Conservation (phyloP, 163 green algal genomes). For the Chlamydomonas reinhardtii region DNA sequence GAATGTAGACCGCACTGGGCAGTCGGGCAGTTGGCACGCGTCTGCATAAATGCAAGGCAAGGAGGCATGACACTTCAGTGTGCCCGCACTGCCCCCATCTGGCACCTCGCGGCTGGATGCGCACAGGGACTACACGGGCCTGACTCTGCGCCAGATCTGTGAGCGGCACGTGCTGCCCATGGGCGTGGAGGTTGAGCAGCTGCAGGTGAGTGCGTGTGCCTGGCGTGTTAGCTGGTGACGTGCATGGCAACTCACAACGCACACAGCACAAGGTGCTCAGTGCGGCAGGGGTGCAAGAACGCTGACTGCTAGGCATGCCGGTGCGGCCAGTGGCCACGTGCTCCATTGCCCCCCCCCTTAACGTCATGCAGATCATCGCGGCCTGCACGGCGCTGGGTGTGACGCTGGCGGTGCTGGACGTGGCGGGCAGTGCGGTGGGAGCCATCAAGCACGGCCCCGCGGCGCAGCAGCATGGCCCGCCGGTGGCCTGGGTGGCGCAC, state of each 20-base stretch:
- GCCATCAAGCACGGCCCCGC: constrained; percentile 42
- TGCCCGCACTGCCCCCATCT: no score
- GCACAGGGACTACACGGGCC: constrained; percentile 50
- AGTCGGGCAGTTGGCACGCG: no score
- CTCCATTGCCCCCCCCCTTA: no score
- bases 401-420: constrained; percentile 37
- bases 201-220: constrained; percentile 74
- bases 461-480: not conserved
- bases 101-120: no score
- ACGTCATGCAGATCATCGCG: constrained; percentile 35
- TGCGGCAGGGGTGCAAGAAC: no score
- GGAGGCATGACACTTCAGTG: no score
- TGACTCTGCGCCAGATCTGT: constrained; percentile 80
- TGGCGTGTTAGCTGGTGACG: no score
- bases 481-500: constrained; percentile 42
- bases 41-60: no score
- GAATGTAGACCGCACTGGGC: not conserved
- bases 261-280: not conserved
- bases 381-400: constrained; percentile 23
- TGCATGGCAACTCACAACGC: no score
- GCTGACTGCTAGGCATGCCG: no score
- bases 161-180: constrained; percentile 83
- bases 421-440: constrained; percentile 37
- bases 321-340: no score
- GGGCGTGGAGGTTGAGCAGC: constrained; percentile 90